Evolutionary conservation across 768 basidiomycete genomes (phyloP), one percentile per base, ranked within the genome.

Genomic region (Leucosporidium creatinivorum): DNA sequence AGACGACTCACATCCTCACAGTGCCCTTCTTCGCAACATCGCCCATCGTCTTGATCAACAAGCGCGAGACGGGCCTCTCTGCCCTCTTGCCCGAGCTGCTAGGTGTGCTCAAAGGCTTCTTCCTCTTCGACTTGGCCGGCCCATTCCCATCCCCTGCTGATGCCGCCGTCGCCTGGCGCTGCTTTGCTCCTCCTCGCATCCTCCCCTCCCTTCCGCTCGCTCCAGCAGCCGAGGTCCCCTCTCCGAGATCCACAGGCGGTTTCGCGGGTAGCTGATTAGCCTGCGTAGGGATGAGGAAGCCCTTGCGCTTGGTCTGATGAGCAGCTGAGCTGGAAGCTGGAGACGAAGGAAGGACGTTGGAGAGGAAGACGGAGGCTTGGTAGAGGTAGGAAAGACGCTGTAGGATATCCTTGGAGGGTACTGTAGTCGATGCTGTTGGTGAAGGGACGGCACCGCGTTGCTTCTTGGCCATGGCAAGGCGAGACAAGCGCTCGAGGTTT

Each of bases 331-430:
- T 54, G 44, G 58, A 68, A 74, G 58, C 82, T 77, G 17, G 79
- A 79, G 62, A 79, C 81, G 66, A 25, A 89, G 80, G 68, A 86
- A 86, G 18, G 83, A 81, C 73, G 87, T 86, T 47, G 89, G 87
- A 78, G 91, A 91, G 75, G 89, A 64, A 19, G 31, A 61, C 36
- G 33, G 65, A 61, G 13, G 70, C 70, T 31, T 72, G 70, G 52
- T 66, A 91, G 47, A 92, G 83, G 77, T 89, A 92, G 78, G 88
- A 91, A 68, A 92, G 82, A 33, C 90, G 83, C 77, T 92, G 90
- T 26, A 90, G 82, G 57, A 88, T 84, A 75, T 92, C 91, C 33
- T 85, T 81, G 76, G 90, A 89, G 17, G 81, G 73, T 39, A 87
- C 81, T 0, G 70, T 44, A 18, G 10, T 44, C 39, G 39, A 44